These are phyloP conservation scores for Talaromyces adpressus DNA, from an alignment of 495 filamentous ascomycete genomes.

Conservation along the genomic window DNA sequence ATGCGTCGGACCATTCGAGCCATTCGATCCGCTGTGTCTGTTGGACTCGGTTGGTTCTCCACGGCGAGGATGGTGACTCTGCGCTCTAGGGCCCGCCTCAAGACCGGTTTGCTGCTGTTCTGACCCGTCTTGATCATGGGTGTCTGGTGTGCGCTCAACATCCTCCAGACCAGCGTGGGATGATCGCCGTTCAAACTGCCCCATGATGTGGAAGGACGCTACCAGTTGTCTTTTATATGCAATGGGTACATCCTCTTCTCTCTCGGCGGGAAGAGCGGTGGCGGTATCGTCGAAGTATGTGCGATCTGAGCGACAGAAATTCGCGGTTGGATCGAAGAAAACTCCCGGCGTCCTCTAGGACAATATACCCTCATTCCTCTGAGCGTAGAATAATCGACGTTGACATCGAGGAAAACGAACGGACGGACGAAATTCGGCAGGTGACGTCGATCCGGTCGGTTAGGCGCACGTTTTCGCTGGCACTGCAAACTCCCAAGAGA, in stretches of 20 bases:
- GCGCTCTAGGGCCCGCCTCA: conserved; percentile 19
- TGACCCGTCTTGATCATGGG: not conserved
- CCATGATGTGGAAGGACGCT: conserved; percentile 8
- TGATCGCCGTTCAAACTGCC: conserved; percentile 21
- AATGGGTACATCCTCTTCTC: conserved; percentile 4
- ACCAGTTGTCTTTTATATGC: not conserved
- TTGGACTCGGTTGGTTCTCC: conserved; percentile 18
- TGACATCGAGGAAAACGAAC: not conserved
- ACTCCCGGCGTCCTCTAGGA: not conserved
- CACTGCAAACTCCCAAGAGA: not conserved
- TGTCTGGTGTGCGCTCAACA: not conserved
- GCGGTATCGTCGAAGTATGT: not conserved
- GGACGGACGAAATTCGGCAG: conserved; percentile 5
- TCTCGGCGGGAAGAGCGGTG: not conserved
- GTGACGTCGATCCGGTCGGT: conserved; percentile 6
- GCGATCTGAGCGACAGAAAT: not conserved
- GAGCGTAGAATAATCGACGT: not conserved
- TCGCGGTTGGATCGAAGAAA: not conserved
- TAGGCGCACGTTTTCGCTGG: not conserved
- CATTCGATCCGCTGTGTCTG: conserved; percentile 12
- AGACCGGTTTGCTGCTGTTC: conserved; percentile 13
- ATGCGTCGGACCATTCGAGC: not conserved
- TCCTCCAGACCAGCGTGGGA: conserved; percentile 15
- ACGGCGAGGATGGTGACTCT: conserved; percentile 14
- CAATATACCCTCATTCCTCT: conserved; percentile 6